A percentile compares a stretch with the other conserved stretches of the same genome.
These are phyloP conservation scores for Salix exigua DNA, from an alignment of 345 rosid species.

Conservation along the genomic window DNA sequence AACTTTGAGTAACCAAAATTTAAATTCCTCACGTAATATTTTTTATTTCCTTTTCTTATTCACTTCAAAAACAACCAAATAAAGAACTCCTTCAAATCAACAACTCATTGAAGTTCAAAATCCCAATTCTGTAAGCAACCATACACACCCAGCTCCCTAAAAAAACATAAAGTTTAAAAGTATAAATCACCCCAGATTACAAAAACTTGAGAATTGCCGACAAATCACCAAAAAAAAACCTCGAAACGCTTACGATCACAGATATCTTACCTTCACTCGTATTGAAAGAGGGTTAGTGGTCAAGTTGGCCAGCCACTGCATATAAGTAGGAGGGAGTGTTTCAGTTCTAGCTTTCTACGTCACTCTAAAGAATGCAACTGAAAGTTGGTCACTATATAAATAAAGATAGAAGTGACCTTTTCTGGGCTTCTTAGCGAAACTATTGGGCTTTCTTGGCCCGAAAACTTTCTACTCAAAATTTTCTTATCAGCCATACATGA, in stretches of 20 bases:
- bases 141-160: neutral
- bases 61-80: neutral
- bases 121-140: neutral
- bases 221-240: neutral
- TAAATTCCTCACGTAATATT: neutral
- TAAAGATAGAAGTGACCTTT: too few species aligned
- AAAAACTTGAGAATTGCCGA: neutral
- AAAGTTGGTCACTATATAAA: neutral
- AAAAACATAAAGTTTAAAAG: too few species aligned
- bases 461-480: too few species aligned
- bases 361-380: neutral
- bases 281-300: neutral
- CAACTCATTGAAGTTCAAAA: neutral
- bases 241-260: neutral
- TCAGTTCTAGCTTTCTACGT: neutral
- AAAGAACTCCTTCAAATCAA: neutral
- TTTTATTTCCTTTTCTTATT: neutral
- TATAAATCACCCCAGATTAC: neutral
- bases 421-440: neutral
- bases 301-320: neutral
- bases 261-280: neutral
- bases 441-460: too few species aligned
- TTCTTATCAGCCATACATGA: neutral
- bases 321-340: neutral
- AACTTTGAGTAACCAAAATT: neutral